Base-by-base conservation (phyloP, 805 yeast genomes). In the Metschnikowia shivogae region DNA sequence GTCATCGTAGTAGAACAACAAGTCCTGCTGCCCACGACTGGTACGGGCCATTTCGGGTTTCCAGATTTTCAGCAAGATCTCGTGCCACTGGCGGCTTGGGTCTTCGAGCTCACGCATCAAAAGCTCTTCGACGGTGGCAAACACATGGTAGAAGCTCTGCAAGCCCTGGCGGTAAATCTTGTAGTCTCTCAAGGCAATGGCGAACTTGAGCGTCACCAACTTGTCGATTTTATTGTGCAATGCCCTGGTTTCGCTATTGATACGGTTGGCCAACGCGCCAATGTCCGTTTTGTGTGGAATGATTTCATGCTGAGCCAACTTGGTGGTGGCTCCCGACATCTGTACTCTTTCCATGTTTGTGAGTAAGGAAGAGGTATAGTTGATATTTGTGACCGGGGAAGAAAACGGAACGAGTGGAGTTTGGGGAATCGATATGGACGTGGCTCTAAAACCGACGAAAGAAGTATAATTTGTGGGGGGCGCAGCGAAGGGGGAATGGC, bases 251-350 rank as follows among this genome's bases (percentile, higher is more conserved):
- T 80, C 83, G 39, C 62, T 60, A 62, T 87, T 87, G 58, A 88
- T 87, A 60, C 96, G 72, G 72, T 88, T 88, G 38, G 82, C 95
- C 42, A 87, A 70, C 6, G 95, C 95, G 22, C 90, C 95, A 13
- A 82, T 68, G 60, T 87, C 95, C n/a, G 78, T 76, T 45, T 84
- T 83, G n/a, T 80, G 73, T 2, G 96, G 96, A 28, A 87, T 74
- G 29, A 82, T 77, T 59, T 82, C 86, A 42, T 61, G 63, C 47
- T 66, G 70, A 31, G 56, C 54, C 37, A 65, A 54, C 44, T 65
- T 67, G 44, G 70, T 60, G 41, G 66, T 63, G 37, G 67, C 52
- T 8, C 44, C 49, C 3, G 34, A 30, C 34, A 30, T 14, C n/a
- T 46, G 39, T 4, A 39, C 42, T 39, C 31, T 39, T 14, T 39